phyloP scores from a whole-genome alignment of 2,329 filamentous ascomycete species.

The Fonsecaea pugnacius region DNA sequence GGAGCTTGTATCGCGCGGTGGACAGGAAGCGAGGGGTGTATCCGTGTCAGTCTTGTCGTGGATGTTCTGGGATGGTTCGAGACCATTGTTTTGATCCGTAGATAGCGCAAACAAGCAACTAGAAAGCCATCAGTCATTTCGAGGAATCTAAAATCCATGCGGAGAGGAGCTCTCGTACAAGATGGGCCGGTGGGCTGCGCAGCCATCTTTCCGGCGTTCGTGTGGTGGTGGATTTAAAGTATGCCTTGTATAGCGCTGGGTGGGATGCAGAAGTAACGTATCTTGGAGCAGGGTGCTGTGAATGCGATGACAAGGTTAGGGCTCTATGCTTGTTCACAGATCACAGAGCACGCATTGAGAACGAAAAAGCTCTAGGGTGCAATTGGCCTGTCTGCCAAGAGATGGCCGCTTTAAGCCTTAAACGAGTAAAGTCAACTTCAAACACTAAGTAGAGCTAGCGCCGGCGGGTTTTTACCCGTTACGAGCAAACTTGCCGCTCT shows the following conservation, averaged over 20 bases:
- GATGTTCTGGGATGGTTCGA: not conserved
- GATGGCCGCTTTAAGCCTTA: not conserved
- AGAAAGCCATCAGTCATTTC: slow-evolving; percentile 12
- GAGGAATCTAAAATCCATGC: not conserved
- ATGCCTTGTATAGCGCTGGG: not conserved
- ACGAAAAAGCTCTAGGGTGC: not conserved
- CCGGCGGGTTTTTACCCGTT: not conserved
- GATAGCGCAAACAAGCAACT: slow-evolving; percentile 27
- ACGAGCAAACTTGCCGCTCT: not conserved
- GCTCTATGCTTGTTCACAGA: not conserved
- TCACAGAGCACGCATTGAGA: not conserved
- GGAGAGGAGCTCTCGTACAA: slow-evolving; percentile 4
- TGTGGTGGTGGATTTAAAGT: not conserved
- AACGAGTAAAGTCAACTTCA: no score
- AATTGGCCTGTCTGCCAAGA: not conserved
- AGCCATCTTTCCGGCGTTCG: not conserved
- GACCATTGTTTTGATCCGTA: slow-evolving; percentile 13
- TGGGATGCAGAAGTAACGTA: not conserved
- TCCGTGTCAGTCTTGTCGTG: not conserved
- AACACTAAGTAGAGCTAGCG: not conserved
- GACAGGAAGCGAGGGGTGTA: slow-evolving; percentile 29
- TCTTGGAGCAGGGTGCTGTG: not conserved
- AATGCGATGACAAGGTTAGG: not conserved
- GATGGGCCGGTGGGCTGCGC: slow-evolving; percentile 5
- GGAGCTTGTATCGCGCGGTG: slow-evolving; percentile 50